Conservation (phyloP, 1,139 yeast genomes). For the Keqinozyma sinolaborantium region DNA sequence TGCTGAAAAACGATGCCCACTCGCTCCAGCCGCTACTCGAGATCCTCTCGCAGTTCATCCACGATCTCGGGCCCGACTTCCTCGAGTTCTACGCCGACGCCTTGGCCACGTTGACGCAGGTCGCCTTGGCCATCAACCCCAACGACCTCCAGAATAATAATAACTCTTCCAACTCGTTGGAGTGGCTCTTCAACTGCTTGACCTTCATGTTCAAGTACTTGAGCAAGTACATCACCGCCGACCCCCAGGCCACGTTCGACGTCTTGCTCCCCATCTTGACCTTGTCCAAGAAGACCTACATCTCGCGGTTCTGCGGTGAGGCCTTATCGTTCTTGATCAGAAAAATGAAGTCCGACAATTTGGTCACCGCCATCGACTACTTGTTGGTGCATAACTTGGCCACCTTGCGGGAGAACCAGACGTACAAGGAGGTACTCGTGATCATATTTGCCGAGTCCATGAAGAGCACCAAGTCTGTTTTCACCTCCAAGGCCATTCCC, state of each 20-base stretch:
- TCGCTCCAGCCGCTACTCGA: conserved; percentile 84
- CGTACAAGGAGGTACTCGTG: conserved; percentile 55
- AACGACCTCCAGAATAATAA: conserved; percentile 40
- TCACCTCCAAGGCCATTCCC: conserved; percentile 66
- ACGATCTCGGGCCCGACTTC: conserved; percentile 91
- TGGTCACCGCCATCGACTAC: conserved; percentile 45
- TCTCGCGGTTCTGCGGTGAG: conserved; percentile 85
- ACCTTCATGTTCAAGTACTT: conserved; percentile 90
- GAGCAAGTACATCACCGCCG: conserved; percentile 56
- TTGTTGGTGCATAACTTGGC: conserved; percentile 47
- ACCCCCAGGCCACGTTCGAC: conserved; percentile 66
- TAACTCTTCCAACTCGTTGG: conserved; percentile 64
- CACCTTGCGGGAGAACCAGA: conserved; percentile 26
- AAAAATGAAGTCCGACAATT: conserved; percentile 52
- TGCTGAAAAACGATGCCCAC: conserved; percentile 56
- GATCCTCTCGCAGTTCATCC: conserved; percentile 78
- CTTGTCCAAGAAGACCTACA: conserved; percentile 52
- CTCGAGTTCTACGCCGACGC: conserved; percentile 61
- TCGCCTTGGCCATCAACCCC: conserved; percentile 48
- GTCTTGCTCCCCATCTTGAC: conserved; percentile 62
- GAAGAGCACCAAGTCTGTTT: conserved; percentile 63
- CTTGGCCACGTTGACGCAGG: conserved; percentile 46
- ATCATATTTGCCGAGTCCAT: conserved; percentile 71
- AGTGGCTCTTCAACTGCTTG: conserved; percentile 79
- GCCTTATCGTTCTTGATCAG: conserved; percentile 81